Base-by-base conservation (phyloP, 2,329 filamentous ascomycete genomes). In the Verticillium longisporum region DNA sequence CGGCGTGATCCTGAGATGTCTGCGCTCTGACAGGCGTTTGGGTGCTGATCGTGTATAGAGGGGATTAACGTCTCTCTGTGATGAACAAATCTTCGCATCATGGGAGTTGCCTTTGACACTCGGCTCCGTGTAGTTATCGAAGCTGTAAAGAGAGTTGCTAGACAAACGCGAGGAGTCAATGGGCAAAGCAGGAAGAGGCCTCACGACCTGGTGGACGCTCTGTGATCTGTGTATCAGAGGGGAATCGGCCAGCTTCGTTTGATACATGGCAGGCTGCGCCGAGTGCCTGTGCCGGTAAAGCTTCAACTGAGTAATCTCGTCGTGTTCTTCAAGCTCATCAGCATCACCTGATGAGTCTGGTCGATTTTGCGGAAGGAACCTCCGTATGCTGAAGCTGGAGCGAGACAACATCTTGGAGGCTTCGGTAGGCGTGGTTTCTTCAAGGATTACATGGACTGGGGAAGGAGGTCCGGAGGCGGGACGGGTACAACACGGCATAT, bases 71-170 rank as follows among this genome's bases (percentile, higher is more conserved):
- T n/a, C 54, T 55, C 15, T 33, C 58, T 34, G 60, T 60, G 65
- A 65, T 33, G 70, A 70, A 74, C 74, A 75, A 72, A 74, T 73
- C 62, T 69, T 68, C 14, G 70, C 71, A 55, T 69, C 70, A 65
- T 67, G 69, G 65, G 66, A 65, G 59, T 60, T 59, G 65, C 69
- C 61, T 69, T 68, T 61, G 67, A 68, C 60, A 71, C 45, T 21
- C 45, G 45, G 45, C 1, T 41, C 11, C 38, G 21, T 18, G 11
- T 50, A 50, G 45, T 50, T n/a, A 50, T 80, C 75, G 61, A 70
- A 77, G 64, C 74, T 78, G 66, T 75, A 78, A 67, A 81, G 76
- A 69, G 80, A 82, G 64, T 74, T 78, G 55, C 72, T 73, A 31
- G 79, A 77, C 18, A 77, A 77, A 61, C 73, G 70, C 55, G 73